phyloP scores from a whole-genome alignment of 2,329 filamentous ascomycete species.

The Penicillium rolfsii region DNA sequence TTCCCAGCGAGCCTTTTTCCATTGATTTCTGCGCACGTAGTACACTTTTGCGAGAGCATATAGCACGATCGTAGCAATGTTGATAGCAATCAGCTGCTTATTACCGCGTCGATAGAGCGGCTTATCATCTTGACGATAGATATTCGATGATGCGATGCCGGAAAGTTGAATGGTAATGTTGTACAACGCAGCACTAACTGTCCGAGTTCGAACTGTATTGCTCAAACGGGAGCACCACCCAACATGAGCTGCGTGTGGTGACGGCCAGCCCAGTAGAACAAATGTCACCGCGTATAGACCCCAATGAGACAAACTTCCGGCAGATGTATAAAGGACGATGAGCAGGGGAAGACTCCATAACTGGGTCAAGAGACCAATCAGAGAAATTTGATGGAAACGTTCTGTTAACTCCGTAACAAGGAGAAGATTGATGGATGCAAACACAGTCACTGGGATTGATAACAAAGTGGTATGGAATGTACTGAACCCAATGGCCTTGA shows the following conservation, averaged over 20 bases:
- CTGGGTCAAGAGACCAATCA: constrained; percentile 53
- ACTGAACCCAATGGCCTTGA: constrained; percentile 17
- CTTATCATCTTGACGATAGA: constrained; percentile 58
- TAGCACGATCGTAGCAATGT: constrained; percentile 52
- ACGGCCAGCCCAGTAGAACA: constrained; percentile 17
- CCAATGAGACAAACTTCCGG: constrained; percentile 46
- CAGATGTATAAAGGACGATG: constrained; percentile 47
- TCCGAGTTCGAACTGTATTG: constrained; percentile 54
- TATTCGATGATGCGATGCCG: constrained; percentile 51
- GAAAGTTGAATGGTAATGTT: constrained; percentile 52
- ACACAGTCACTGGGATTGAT: constrained; percentile 45
- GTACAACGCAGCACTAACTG: constrained; percentile 55
- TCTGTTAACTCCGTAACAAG: constrained; percentile 33
- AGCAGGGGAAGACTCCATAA: constrained; percentile 58
- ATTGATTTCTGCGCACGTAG: constrained; percentile 38
- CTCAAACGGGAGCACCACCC: constrained; percentile 54
- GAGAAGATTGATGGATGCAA: constrained; percentile 43
- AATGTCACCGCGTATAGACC: constrained; percentile 46
- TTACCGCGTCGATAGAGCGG: constrained; percentile 51
- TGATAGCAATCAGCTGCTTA: constrained; percentile 52
- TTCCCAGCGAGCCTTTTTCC: constrained; percentile 47
- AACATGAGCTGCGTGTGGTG: constrained; percentile 52
- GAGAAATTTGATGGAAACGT: constrained; percentile 48
- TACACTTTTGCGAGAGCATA: constrained; percentile 48
- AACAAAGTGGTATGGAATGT: constrained; percentile 32